Evolutionary conservation across 2,329 filamentous ascomycete species (phyloP).

Genomic region (Colletotrichum spinosum): DNA sequence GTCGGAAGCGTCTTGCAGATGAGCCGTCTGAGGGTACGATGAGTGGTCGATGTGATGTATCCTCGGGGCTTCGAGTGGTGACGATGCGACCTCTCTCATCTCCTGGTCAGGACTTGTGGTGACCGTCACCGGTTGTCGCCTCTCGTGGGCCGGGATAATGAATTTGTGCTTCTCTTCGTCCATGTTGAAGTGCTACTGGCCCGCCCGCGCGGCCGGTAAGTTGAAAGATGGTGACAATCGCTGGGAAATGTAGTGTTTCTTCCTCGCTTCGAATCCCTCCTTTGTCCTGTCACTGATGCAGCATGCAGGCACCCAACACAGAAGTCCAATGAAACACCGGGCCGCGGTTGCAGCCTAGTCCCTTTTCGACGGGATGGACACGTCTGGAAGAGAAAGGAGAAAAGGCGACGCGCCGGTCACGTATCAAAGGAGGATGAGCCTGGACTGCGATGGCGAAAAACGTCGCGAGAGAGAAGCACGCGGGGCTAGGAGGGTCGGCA

Average conservation of each 20-base stretch:
- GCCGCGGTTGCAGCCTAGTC: conserved; percentile 22
- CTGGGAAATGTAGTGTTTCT: conserved; percentile 6
- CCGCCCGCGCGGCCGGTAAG: conserved; percentile 15
- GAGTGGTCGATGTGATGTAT: conserved; percentile 30
- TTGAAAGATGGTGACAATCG: neutral
- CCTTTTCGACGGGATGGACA: neutral
- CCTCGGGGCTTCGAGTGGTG: conserved; percentile 22
- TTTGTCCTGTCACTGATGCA: neutral
- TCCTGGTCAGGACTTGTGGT: conserved; percentile 7
- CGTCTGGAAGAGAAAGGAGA: neutral
- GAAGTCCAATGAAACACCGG: conserved; percentile 15
- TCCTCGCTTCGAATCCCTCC: neutral
- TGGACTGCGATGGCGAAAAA: conserved; percentile 18
- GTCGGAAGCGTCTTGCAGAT: conserved; percentile 16
- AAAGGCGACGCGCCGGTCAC: conserved; percentile 2
- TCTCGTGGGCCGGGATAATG: conserved; percentile 33
- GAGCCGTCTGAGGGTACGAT: conserved; percentile 17
- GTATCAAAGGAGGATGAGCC: conserved; percentile 19
- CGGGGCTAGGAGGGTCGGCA: conserved; percentile 22
- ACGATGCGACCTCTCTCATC: neutral
- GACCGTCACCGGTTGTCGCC: conserved; percentile 25
- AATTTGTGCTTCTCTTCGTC: conserved; percentile 37
- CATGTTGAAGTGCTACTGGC: conserved; percentile 20
- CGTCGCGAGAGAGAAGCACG: neutral
- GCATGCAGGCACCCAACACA: conserved; percentile 19